Conservation (phyloP, 768 basidiomycete species). For the Termitomyces sp. region DNA sequence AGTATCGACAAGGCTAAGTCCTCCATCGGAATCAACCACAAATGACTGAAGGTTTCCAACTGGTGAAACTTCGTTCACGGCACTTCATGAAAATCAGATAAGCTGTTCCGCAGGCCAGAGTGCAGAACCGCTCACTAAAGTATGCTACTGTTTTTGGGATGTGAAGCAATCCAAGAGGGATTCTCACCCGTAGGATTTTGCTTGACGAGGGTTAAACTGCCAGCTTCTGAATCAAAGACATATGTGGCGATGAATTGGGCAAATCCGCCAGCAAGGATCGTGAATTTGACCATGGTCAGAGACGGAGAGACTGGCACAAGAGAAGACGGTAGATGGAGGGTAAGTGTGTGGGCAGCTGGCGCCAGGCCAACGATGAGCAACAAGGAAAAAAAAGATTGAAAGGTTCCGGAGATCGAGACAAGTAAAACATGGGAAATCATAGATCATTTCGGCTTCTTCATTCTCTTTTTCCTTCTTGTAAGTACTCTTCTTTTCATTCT, state of each 20-base stretch:
- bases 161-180: conserved; percentile 54
- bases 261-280: conserved; percentile 45
- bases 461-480: neutral
- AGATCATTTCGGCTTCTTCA: neutral
- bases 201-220: conserved; percentile 37
- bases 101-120: neutral
- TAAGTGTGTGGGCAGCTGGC: neutral
- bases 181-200: conserved; percentile 42
- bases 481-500: neutral
- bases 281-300: conserved; percentile 39
- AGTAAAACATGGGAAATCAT: neutral
- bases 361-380: neutral
- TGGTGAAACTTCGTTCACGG: conserved; percentile 44
- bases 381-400: neutral
- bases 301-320: neutral
- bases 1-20: conserved; percentile 35
- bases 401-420: neutral
- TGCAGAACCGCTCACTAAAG: conserved; percentile 42
- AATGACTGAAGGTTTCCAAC: conserved; percentile 49
- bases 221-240: conserved; percentile 46
- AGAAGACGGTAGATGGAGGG: neutral
- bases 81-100: conserved; percentile 27
- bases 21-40: conserved; percentile 35
- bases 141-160: conserved; percentile 49
- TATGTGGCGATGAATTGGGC: conserved; percentile 41